These are phyloP conservation scores for Penicillium sp. DNA, from an alignment of 2,329 filamentous ascomycete species.

Conservation along the genomic window DNA sequence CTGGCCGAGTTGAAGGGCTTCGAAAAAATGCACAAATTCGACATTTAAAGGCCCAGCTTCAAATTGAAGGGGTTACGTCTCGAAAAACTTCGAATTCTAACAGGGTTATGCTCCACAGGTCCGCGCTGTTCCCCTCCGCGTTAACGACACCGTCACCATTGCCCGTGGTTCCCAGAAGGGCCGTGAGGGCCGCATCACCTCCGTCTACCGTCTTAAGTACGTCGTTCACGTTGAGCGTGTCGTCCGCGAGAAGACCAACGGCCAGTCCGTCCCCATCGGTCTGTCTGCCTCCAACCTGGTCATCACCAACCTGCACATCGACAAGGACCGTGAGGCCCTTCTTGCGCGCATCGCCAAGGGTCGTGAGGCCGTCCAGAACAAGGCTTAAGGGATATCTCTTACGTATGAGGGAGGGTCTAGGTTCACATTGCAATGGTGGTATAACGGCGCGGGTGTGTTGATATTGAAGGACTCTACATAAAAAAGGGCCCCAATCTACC, in stretches of 20 bases:
- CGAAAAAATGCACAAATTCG: background rate
- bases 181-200: constrained; percentile 96
- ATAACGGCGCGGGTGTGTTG: constrained; percentile 30
- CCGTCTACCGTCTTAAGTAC: constrained; percentile 98
- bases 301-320: constrained; percentile 97
- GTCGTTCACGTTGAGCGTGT: constrained; percentile 96
- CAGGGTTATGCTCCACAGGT: constrained; percentile 58
- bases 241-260: constrained; percentile 94
- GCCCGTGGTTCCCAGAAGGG: constrained; percentile 68
- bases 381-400: constrained; percentile 61
- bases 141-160: constrained; percentile 93
- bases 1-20: constrained; percentile 9
- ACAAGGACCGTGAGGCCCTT: constrained; percentile 54
- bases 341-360: constrained; percentile 50
- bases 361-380: constrained; percentile 54
- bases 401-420: constrained; percentile 52
- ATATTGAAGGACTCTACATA: constrained; percentile 24
- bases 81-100: constrained; percentile 11
- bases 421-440: constrained; percentile 67
- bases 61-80: background rate
- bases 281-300: constrained; percentile 96
- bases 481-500: constrained; percentile 24
- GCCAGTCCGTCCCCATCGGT: constrained; percentile 91
- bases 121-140: constrained; percentile 94
- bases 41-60: background rate